Base-by-base conservation (phyloP, 2,329 filamentous ascomycete species). In the Sclerotinia borealis region DNA sequence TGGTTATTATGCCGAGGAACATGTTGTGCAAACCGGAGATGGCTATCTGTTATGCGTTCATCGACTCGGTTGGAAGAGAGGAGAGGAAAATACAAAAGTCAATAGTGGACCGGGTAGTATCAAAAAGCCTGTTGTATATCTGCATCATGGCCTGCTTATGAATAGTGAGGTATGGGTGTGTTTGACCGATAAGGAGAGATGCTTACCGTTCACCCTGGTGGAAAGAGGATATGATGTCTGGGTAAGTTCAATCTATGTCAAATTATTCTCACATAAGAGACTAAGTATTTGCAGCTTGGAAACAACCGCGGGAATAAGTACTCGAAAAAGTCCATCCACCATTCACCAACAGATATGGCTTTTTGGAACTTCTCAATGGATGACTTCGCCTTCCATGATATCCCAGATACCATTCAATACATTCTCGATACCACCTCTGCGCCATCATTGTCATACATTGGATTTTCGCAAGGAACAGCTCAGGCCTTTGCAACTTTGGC, bases 331-430 rank as follows among this genome's bases (percentile, higher is more conserved):
- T 93, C 88, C 2, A 85, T 93, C 59, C 83, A 88, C 64, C 80
- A 81, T 67, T 88, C 91, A 0, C 93, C 95, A 0, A 88, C 85
- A 0, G 88, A 90, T 2, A 79, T 83, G 43, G 81, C 85, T 17
- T 99, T 99, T 76, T 99, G 95, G 95, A 89, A 97, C 75, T 99
- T 99, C 75, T 96, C 92, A 59, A 98, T 99, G 74, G 95, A 99
- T 74, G 91, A 99, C 73, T 99, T 99, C 74, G 95, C 95, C 54
- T 96, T 99, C 72, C 87, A 98, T 75, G 95, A 99, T 75, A 97
- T 99, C 65, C 95, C 95, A 1, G 90, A 99, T 76, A 93, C 88
- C 68, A 98, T 99, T 72, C 83, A 87, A 61, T 98, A 99, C 74
- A 91, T 99, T 65, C 83, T 99, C 27, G 85, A 88, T 47, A 90